A percentile compares a stretch with the other conserved stretches of the same genome.
Evolutionary conservation across 2,329 filamentous ascomycete genomes (phyloP).

Genomic region (Sclerotinia trifoliorum): DNA sequence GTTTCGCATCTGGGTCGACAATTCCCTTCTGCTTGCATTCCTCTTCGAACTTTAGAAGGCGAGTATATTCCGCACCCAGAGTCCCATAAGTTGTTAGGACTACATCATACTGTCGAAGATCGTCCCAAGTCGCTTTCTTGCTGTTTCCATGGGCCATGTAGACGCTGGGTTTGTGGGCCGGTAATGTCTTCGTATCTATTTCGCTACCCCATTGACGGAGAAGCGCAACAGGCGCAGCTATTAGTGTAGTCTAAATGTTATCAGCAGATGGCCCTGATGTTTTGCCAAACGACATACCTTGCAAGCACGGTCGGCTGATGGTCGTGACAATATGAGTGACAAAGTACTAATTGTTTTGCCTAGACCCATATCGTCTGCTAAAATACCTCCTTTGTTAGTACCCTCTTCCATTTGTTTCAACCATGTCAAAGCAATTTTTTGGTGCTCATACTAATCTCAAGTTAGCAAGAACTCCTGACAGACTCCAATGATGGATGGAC

Average conservation of each 20-base stretch:
- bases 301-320: slow-evolving; percentile 50
- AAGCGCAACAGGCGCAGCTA: slow-evolving; percentile 76
- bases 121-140: slow-evolving; percentile 58
- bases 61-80: slow-evolving; percentile 64
- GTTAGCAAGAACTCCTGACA: slow-evolving; percentile 24
- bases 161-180: slow-evolving; percentile 58
- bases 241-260: slow-evolving; percentile 65
- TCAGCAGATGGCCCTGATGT: slow-evolving; percentile 21
- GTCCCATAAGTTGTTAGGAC: slow-evolving; percentile 79
- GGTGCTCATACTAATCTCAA: slow-evolving; percentile 63
- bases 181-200: slow-evolving; percentile 67
- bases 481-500: not conserved
- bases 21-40: slow-evolving; percentile 34
- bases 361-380: slow-evolving; percentile 80
- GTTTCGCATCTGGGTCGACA: slow-evolving; percentile 41
- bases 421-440: slow-evolving; percentile 76
- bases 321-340: slow-evolving; percentile 59
- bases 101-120: slow-evolving; percentile 66
- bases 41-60: slow-evolving; percentile 49
- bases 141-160: slow-evolving; percentile 64
- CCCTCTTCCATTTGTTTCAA: slow-evolving; percentile 72
- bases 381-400: slow-evolving; percentile 69
- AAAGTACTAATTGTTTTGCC: slow-evolving; percentile 84
- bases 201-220: slow-evolving; percentile 84
- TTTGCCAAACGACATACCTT: slow-evolving; percentile 34